Base-by-base conservation (phyloP, 2,329 filamentous ascomycete genomes). In the Microsporum canis region DNA sequence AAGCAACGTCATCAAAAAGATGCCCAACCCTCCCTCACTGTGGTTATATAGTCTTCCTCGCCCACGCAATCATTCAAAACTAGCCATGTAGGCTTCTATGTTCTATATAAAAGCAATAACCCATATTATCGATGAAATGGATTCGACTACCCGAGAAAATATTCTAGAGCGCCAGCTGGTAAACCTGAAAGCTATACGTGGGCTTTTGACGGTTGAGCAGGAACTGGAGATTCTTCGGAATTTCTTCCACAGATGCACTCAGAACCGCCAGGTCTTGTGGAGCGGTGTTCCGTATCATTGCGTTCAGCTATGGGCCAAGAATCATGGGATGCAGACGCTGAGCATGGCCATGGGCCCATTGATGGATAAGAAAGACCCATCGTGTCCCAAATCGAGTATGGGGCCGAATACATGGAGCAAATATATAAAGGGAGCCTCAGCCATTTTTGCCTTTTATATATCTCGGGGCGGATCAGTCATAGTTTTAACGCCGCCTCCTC, bases 371-470 rank as follows among this genome's bases (percentile, higher is more conserved):
- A 45, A 58, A 39, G 43, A 65, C 53, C 62, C 67, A 3, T 53
- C 39, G 12, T 68, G 65, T 60, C 61, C 63, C 17, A 34, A 56
- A 38, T 60, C n/a, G 5, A 49, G 59, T 53, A 66, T 63, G 60
- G 58, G 59, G 51, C 61, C 36, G 6, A 59, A 61, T 3, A 34
- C 31, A 34, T 67, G 67, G 66, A 66, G 55, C 49, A 66, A 57
- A 47, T 67, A 67, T 62, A 61, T 68, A 17, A 64, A 66, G 55
- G 67, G 67, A 8, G 67, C 66, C 49, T 69, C 67, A 29, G 67
- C 68, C 58, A 56, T 69, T 34, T 68, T 67, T 61, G 67, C 67
- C 43, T 68, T 63, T 57, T 61, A 67, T 62, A 68, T 69, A 60
- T 59, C 62, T 12, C 61, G 59, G 60, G 62, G 64, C 47, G 60